These are phyloP conservation scores for Westerdykella ornata DNA, from an alignment of 2,329 filamentous ascomycete species.

Conservation along the genomic window DNA sequence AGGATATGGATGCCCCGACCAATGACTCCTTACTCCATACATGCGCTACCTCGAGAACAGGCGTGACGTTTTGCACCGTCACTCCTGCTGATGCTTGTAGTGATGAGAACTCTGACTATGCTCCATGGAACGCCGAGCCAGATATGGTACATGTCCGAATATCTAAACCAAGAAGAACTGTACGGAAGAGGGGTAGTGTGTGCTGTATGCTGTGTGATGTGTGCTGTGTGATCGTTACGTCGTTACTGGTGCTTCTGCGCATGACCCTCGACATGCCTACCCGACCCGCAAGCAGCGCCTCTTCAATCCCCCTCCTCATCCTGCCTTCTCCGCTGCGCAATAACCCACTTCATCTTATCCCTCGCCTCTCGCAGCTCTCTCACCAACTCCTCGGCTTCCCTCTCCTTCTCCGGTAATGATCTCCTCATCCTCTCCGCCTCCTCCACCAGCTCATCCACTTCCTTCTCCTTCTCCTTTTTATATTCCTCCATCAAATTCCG, in stretches of 20 bases:
- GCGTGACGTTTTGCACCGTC: too few species aligned
- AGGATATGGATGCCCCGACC: too few species aligned
- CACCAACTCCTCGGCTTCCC: constrained; percentile 55
- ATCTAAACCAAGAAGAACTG: constrained; percentile 8
- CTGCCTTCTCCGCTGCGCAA: constrained; percentile 38
- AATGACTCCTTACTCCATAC: too few species aligned
- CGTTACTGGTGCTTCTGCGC: constrained; percentile 6
- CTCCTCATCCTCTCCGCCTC: constrained; percentile 52
- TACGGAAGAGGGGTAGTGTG: too few species aligned
- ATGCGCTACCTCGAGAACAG: too few species aligned
- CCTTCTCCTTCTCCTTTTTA: constrained; percentile 57
- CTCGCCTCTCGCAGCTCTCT: constrained; percentile 55
- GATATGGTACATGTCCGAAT: constrained; percentile 15
- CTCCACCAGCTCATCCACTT: constrained; percentile 53
- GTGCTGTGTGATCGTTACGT: constrained; percentile 18
- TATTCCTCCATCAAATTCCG: constrained; percentile 55
- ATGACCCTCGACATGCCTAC: background rate
- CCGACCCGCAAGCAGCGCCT: background rate
- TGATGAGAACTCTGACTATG: too few species aligned
- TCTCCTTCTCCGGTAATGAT: constrained; percentile 51
- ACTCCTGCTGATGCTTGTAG: too few species aligned
- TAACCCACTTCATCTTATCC: constrained; percentile 65
- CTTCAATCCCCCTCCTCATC: background rate
- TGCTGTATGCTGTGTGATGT: too few species aligned
- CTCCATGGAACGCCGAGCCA: constrained; percentile 4